phyloP scores from a whole-genome alignment of 257 asterid species.

The Petunia axillaris region DNA sequence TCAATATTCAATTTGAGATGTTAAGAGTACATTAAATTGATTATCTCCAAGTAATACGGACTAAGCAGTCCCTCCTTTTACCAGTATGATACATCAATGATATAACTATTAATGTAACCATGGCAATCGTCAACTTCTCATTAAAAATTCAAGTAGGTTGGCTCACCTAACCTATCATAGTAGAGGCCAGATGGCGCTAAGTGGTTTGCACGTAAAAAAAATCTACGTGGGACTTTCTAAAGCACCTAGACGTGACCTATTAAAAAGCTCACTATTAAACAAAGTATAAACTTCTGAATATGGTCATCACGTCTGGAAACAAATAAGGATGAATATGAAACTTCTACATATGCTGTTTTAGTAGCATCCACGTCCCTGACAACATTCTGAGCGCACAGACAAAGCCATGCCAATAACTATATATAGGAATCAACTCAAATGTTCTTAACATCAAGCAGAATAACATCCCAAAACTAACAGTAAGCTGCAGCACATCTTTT shows the following conservation, averaged over 20 bases:
- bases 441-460: conserved; percentile 22
- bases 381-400: conserved; percentile 26
- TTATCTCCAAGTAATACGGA: background rate
- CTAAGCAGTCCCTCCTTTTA: background rate
- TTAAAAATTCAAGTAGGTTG: background rate
- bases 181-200: background rate
- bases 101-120: background rate
- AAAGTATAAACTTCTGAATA: background rate
- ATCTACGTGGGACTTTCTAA: background rate
- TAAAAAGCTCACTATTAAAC: background rate
- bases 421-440: conserved; percentile 31
- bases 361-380: conserved; percentile 59
- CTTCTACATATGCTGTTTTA: conserved; percentile 24
- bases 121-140: background rate
- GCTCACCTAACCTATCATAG: background rate
- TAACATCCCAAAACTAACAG: conserved; percentile 11
- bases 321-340: conserved; percentile 27
- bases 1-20: conserved; percentile 9
- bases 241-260: background rate
- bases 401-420: conserved; percentile 33
- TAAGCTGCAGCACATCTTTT: background rate
- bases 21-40: background rate
- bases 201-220: conserved; percentile 12
- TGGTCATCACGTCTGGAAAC: conserved; percentile 55
- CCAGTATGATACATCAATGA: background rate